Conservation (phyloP, 2,329 filamentous ascomycete species). For the Cytospora piceicola region DNA sequence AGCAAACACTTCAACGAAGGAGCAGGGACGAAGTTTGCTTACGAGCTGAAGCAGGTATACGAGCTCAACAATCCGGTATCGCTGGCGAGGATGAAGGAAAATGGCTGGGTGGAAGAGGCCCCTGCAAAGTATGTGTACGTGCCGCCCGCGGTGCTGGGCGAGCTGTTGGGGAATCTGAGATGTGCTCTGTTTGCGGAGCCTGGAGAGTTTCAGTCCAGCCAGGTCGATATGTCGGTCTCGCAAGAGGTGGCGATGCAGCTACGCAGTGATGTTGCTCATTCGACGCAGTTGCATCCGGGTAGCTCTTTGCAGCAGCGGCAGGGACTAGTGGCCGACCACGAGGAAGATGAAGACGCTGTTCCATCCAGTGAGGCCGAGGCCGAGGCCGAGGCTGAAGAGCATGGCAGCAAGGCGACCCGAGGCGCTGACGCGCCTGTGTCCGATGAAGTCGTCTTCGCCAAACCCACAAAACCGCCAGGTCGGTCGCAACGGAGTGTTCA, state of each 20-base stretch:
- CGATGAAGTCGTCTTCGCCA: slow-evolving; percentile 17
- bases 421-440: not conserved
- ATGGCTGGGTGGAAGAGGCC: slow-evolving; percentile 56
- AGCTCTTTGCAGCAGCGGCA: slow-evolving; percentile 12
- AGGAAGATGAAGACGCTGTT: not conserved
- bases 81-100: slow-evolving; percentile 54
- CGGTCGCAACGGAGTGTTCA: slow-evolving; percentile 12
- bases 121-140: slow-evolving; percentile 59
- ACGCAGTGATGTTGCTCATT: slow-evolving; percentile 46
- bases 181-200: slow-evolving; percentile 51
- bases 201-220: slow-evolving; percentile 31
- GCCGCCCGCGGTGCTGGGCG: slow-evolving; percentile 60
- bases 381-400: not conserved
- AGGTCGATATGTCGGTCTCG: slow-evolving; percentile 46
- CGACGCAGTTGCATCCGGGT: slow-evolving; percentile 34
- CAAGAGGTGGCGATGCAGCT: slow-evolving; percentile 59
- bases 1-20: slow-evolving; percentile 56
- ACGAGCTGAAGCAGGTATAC: slow-evolving; percentile 62
- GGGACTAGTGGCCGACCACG: not conserved
- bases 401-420: not conserved
- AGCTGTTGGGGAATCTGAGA: slow-evolving; percentile 61
- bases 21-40: slow-evolving; percentile 49
- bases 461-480: slow-evolving; percentile 13
- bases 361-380: slow-evolving; percentile 15
- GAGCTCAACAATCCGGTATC: slow-evolving; percentile 64